Base-by-base conservation (phyloP, 495 filamentous ascomycete genomes). In the Aspergillus affinis region DNA sequence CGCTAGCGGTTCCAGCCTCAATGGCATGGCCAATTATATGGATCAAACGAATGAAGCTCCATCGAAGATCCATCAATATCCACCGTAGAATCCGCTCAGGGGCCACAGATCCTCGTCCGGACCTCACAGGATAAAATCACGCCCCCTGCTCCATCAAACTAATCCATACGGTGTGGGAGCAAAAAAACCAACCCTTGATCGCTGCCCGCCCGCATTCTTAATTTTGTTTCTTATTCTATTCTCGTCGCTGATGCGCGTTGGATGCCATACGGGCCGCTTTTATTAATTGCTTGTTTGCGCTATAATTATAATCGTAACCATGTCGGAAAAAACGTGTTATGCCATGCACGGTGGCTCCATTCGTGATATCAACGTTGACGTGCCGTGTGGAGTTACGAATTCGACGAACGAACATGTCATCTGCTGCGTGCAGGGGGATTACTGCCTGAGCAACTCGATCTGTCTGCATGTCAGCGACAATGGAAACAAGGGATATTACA, bases 361-460 rank as follows among this genome's bases (percentile, higher is more conserved):
- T 10, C 8, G 20, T 15, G 26, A 51, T 13, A 30, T 51, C 17
- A 2, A 45, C 6, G 26, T 36, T 4, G 59, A 61, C 21, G 18
- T 56, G 2, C 46, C 59, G 0, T 61, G 59, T 29, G 59, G 53
- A 4, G 53, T 61, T 29, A 56, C 53, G 3, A 61, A 61, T 23
- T 47, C 48, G 32, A 56, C 53, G 0, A 44, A 61, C 30, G 53
- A 53, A 18, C 52, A 61, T 26, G 59, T 61, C 23, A 55, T 18
- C 13, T 61, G 59, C 54, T 61, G 59, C 36, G 53, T 56, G 4
- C 29, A 55, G 4, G 59, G 59, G 5, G 59, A 61, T 48, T 61
- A 61, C 36, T 61, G 59, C 54, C 10, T 61, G 32, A 61, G 47
- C 49, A 51, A 61, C n/a, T 55, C 47, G 18, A 51, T 61, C 29